Evolutionary conservation across 805 yeast genomes (phyloP), one percentile per base, ranked within the genome.

Genomic region (Wilhelminamyces savonicus): DNA sequence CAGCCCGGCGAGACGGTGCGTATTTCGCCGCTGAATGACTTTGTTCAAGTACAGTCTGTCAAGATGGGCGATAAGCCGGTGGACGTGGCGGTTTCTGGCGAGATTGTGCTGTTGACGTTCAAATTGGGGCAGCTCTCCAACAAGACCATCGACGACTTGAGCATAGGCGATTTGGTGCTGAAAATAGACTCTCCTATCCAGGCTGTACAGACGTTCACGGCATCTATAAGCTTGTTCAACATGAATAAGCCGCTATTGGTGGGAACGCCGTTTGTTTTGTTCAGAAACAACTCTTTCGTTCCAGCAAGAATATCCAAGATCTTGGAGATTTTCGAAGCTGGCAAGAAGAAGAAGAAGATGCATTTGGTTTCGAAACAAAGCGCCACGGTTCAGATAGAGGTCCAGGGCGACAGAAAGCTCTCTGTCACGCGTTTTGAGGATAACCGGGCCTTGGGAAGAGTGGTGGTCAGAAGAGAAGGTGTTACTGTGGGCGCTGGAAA

Each of bases 221-320:
- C 54, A 13, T 30, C 44, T 4, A 30, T 64, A 25, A 54, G 41
- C 31, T 48, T 64, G 28, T 65, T 64, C 42, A 55, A 64, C 35
- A 50, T 77, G 44, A 67, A 66, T 21, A 68, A 83, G 40, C 96
- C 96, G 1, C 55, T 87, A 26, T 58, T 87, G 23, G 77, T 80
- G 10, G 96, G 97, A 6, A 69, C 94, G 0, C 80, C 88, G 23
- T 69, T 86, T 40, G 72, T 85, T 23, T 52, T 85, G 30, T 86
- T 87, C 56, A 69, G 88, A 36, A 87, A 88, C 38, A 78, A 84
- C 34, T 68, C 76, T 16, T 76, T 79, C 24, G 73, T 75, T 24
- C 84, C 92, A 2, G 86, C 86, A 4, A 71, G 78, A 39, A 59
- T 87, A 13, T 46, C 65, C 24, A 69, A 69, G 36, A 66, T 43